These are phyloP conservation scores for Pyrenophora teres DNA, from an alignment of 2,329 filamentous ascomycete species.

Conservation along the genomic window DNA sequence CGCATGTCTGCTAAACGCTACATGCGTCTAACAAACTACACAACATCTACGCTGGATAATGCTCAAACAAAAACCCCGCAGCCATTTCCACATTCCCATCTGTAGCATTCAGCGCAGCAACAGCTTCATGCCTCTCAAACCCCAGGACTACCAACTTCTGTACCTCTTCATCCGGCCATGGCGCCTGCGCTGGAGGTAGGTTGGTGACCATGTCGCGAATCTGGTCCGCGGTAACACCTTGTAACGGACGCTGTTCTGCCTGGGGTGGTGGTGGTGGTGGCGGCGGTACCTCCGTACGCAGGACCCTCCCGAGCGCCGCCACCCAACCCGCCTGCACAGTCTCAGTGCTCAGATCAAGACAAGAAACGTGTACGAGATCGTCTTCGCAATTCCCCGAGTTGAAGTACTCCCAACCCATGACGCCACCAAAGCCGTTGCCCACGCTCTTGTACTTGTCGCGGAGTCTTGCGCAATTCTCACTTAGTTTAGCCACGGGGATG, in stretches of 20 bases:
- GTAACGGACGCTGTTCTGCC: constrained; percentile 11
- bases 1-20: too few species aligned
- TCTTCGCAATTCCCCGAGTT: constrained; percentile 60
- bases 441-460: constrained; percentile 59
- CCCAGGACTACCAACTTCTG: constrained; percentile 53
- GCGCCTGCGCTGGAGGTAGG: constrained; percentile 37
- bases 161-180: constrained; percentile 51
- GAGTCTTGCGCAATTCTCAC: constrained; percentile 62
- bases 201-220: constrained; percentile 39
- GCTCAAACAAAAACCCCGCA: constrained; percentile 54
- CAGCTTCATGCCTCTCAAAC: constrained; percentile 52
- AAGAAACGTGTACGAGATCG: constrained; percentile 34
- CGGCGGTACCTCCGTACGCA: constrained; percentile 42
- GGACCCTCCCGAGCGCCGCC: constrained; percentile 61
- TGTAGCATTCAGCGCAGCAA: constrained; percentile 55
- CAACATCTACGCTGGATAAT: constrained; percentile 28
- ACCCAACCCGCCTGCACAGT: constrained; percentile 64
- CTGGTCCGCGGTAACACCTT: constrained; percentile 38
- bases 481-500: constrained; percentile 63
- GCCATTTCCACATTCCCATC: constrained; percentile 57
- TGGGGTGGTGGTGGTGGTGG: not conserved
- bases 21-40: too few species aligned
- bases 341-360: constrained; percentile 29
- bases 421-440: constrained; percentile 70
- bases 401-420: constrained; percentile 97